Percentiles rank a stretch among this genome's conserved stretches.
Evolutionary conservation across 2,329 filamentous ascomycete species (phyloP).

Genomic region (Epichloe typhina): DNA sequence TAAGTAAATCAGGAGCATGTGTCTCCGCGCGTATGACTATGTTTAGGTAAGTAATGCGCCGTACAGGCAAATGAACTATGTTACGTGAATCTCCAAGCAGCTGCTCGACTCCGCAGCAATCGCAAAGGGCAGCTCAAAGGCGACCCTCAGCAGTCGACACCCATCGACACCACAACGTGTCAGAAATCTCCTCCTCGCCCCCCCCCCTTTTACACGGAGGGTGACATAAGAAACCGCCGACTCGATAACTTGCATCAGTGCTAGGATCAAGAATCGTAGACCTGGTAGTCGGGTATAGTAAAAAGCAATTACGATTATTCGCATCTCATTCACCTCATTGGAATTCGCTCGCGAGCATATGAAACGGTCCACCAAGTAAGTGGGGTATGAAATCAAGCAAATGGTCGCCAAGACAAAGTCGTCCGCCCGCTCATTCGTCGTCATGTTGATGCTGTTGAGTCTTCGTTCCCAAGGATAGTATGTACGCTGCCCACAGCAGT

Average conservation of each 20-base stretch:
- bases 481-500: conserved; percentile 8
- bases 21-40: conserved; percentile 8
- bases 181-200: not conserved
- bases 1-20: conserved; percentile 10
- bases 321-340: conserved; percentile 6
- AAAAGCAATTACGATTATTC: conserved; percentile 6
- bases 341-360: conserved; percentile 3
- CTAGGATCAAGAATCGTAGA: conserved; percentile 6
- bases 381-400: not conserved
- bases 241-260: not conserved
- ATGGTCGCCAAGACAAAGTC: not conserved
- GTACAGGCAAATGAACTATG: conserved; percentile 5
- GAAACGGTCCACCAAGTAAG: not conserved
- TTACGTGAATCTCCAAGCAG: conserved; percentile 7
- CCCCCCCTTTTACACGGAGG: not conserved
- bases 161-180: not conserved
- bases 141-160: not conserved
- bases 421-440: conserved; percentile 5
- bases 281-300: conserved; percentile 6
- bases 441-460: conserved; percentile 4
- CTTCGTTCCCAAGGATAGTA: conserved; percentile 6
- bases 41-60: conserved; percentile 7
- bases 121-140: not conserved
- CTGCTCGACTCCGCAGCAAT: not conserved
- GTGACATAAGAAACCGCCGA: conserved; percentile 3